Percentiles rank a stretch among this genome's conserved stretches.
Evolutionary conservation across 495 filamentous ascomycete species (phyloP).

Genomic region (Astrothelium subdiscretum): DNA sequence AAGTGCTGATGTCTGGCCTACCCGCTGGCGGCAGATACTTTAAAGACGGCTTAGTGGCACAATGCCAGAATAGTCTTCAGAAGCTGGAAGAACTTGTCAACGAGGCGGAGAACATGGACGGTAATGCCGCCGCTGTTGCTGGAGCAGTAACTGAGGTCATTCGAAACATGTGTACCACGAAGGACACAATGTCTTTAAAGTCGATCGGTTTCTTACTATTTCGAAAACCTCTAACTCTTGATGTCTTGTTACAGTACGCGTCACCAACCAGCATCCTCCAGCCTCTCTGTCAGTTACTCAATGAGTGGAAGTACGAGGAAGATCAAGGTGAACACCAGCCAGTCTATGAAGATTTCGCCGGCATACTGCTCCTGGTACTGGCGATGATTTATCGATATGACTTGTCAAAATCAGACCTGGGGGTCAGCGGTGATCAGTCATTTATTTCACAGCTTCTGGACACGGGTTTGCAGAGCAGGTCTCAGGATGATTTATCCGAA

Average conservation of each 20-base stretch:
- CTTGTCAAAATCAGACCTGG: slow-evolving; percentile 57
- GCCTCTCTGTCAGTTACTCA: slow-evolving; percentile 73
- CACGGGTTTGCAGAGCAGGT: slow-evolving; percentile 46
- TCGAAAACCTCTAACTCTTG: slow-evolving; percentile 63
- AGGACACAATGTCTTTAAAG: slow-evolving; percentile 86
- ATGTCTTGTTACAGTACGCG: slow-evolving; percentile 79
- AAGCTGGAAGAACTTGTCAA: slow-evolving; percentile 59
- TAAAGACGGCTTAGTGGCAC: slow-evolving; percentile 61
- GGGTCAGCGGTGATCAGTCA: slow-evolving; percentile 45
- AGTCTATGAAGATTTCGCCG: slow-evolving; percentile 92
- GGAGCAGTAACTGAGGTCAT: slow-evolving; percentile 77
- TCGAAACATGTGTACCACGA: slow-evolving; percentile 60
- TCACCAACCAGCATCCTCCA: slow-evolving; percentile 63
- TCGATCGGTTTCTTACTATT: slow-evolving; percentile 69
- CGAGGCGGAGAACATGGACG: slow-evolving; percentile 86
- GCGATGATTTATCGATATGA: slow-evolving; percentile 77
- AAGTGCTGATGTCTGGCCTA: slow-evolving; percentile 71
- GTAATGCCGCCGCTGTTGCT: slow-evolving; percentile 84
- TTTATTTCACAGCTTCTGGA: slow-evolving; percentile 72
- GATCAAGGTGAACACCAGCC: slow-evolving; percentile 91
- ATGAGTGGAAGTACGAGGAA: slow-evolving; percentile 87
- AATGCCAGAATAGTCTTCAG: slow-evolving; percentile 61
- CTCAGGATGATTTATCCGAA: slow-evolving; percentile 53
- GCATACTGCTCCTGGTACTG: slow-evolving; percentile 70
- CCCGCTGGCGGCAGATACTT: slow-evolving; percentile 63